Evolutionary conservation across 2,329 filamentous ascomycete genomes (phyloP), one percentile per base, ranked within the genome.

Genomic region (Fusarium gaditjirri): DNA sequence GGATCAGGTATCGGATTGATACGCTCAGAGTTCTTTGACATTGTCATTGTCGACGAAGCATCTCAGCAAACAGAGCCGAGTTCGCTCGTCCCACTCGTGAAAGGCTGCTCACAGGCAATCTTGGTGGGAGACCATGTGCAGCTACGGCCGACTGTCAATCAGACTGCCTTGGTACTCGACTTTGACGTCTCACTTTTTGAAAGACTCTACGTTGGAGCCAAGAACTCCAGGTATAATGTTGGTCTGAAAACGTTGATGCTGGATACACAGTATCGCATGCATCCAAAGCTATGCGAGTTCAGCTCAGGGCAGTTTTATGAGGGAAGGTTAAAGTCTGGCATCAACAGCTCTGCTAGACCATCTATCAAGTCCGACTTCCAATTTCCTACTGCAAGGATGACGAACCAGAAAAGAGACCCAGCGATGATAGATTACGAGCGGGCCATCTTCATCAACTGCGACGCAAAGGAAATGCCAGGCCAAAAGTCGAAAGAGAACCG

Each of bases 121-220:
- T 70, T 86, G 1, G 84, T 86, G 3, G 84, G 84, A 2, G 84
- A 86, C 53, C 84, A 86, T 70, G 83, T 85, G 3, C 83, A 86
- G 65, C 80, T 86, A 8, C 79, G 83, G 21, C 83, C 84, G 1
- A 85, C 82, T 1, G 81, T 85, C 14, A 77, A 81, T 46, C 73
- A 80, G 39, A 78, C 81, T 42, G 78, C 82, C 2, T 66, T 78
- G 12, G 68, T 78, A 0, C 65, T 81, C 8, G 80, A 77, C 3
- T 84, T 80, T 63, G 81, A 85, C 31, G 73, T 84, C 4, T 85
- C 83, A 0, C 73, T 85, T 1, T 85, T 86, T 64, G 83, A 86
- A 62, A 76, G 83, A 16, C 75, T 84, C 5, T 85, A 84, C 61
- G 74, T 41, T 47, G 38, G 54, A 29, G 42, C 43, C 61, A 55